Conservation (phyloP, 1,284 basidiomycete species). For the Volvariella surrecta region DNA sequence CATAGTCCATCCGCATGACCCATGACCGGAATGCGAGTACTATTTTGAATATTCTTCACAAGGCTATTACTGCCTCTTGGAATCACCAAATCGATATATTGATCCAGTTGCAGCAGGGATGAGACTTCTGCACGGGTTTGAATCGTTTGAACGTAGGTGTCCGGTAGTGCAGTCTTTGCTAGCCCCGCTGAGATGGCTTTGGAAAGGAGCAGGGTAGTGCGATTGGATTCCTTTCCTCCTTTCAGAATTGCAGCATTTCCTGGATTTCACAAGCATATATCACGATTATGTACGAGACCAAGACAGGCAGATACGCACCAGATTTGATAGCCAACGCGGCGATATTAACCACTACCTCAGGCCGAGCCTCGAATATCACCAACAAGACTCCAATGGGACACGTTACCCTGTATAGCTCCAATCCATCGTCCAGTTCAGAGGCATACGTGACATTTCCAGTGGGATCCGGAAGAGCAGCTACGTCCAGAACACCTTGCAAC, state of each 20-base stretch:
- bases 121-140: constrained; percentile 92
- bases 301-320: constrained; percentile 35
- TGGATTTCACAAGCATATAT: too few relatives aligned
- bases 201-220: constrained; percentile 71
- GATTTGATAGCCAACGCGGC: constrained; percentile 95
- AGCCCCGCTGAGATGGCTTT: constrained; percentile 79
- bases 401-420: constrained; percentile 90
- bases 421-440: constrained; percentile 73
- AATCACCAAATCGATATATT: constrained; percentile 95
- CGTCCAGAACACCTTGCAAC: constrained; percentile 85
- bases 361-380: constrained; percentile 96
- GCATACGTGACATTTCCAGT: constrained; percentile 87
- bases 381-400: constrained; percentile 96
- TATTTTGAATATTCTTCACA: constrained; percentile 84
- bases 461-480: constrained; percentile 81
- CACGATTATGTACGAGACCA: constrained; percentile 13
- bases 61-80: constrained; percentile 92
- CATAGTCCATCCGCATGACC: constrained; percentile 98
- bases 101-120: constrained; percentile 77
- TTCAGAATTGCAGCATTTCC: constrained; percentile 95
- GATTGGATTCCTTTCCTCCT: constrained; percentile 90
- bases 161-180: constrained; percentile 62
- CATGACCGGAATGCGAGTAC: constrained; percentile 95
- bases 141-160: constrained; percentile 84
- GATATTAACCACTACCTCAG: constrained; percentile 98